phyloP scores from a whole-genome alignment of 495 filamentous ascomycete species.

The Amniculicola lignicola region DNA sequence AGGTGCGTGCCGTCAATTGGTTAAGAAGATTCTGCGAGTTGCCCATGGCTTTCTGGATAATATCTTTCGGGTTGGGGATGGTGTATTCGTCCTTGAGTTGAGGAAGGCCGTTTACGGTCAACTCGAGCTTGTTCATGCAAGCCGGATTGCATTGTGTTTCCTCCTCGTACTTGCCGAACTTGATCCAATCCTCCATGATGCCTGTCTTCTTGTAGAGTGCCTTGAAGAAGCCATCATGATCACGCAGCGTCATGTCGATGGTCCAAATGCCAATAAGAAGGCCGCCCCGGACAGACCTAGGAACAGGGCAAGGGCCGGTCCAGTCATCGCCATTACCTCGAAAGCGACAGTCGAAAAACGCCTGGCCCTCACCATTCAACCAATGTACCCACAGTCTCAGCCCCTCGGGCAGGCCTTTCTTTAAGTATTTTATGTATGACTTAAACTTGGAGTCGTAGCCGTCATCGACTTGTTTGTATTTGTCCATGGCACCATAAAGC shows the following conservation, averaged over 20 bases:
- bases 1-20: background rate
- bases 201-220: background rate
- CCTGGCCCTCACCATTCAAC: background rate
- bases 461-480: background rate
- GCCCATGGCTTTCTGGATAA: background rate
- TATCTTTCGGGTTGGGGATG: background rate
- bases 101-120: background rate
- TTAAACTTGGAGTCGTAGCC: background rate
- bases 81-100: background rate
- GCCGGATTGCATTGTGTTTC: background rate
- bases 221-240: background rate
- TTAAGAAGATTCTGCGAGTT: background rate
- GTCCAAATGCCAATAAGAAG: background rate
- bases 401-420: background rate
- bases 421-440: background rate
- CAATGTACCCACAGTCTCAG: background rate
- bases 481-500: background rate
- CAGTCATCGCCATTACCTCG: background rate
- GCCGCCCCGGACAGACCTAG: background rate
- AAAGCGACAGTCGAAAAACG: background rate
- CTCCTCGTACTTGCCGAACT: background rate
- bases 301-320: background rate
- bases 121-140: background rate
- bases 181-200: background rate
- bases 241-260: background rate